Conservation (phyloP, 495 filamentous ascomycete species). For the Lentithecium fluviatile region DNA sequence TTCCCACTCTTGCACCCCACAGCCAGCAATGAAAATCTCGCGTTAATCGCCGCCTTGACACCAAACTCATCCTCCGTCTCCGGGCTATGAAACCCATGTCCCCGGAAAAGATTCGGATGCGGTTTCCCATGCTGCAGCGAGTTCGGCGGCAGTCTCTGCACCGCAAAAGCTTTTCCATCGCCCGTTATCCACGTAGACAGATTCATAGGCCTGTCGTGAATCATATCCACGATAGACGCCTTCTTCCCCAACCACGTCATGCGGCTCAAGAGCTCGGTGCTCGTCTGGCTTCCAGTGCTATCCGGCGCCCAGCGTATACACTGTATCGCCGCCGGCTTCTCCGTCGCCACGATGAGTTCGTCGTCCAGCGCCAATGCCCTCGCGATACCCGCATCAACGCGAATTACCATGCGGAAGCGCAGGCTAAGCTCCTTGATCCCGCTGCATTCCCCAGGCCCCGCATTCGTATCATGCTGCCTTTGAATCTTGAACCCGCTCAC, state of each 20-base stretch:
- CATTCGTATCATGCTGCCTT: conserved; percentile 47
- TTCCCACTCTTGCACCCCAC: conserved; percentile 79
- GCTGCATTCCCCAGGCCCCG: conserved; percentile 68
- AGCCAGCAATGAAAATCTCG: conserved; percentile 88
- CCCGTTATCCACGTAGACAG: conserved; percentile 89
- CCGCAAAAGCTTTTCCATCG: conserved; percentile 87
- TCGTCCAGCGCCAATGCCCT: conserved; percentile 86
- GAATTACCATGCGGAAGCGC: conserved; percentile 95
- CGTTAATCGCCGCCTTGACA: conserved; percentile 78
- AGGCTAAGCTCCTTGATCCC: conserved; percentile 83
- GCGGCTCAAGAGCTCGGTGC: conserved; percentile 81
- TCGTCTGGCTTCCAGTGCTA: conserved; percentile 76
- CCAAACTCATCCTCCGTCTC: conserved; percentile 59
- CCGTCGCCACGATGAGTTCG: conserved; percentile 89
- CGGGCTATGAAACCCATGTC: conserved; percentile 85
- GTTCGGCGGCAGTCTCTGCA: conserved; percentile 62
- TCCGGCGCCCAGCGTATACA: conserved; percentile 94
- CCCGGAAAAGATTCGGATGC: conserved; percentile 72
- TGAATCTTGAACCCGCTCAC: conserved; percentile 55
- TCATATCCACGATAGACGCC: conserved; percentile 75
- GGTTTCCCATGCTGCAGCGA: conserved; percentile 33
- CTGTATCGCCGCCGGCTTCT: conserved; percentile 90
- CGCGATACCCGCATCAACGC: conserved; percentile 92
- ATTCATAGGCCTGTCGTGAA: conserved; percentile 96
- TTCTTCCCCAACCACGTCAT: conserved; percentile 83